Evolutionary conservation across 2,329 filamentous ascomycete genomes (phyloP).

Genomic region (Botrytis squamosa): DNA sequence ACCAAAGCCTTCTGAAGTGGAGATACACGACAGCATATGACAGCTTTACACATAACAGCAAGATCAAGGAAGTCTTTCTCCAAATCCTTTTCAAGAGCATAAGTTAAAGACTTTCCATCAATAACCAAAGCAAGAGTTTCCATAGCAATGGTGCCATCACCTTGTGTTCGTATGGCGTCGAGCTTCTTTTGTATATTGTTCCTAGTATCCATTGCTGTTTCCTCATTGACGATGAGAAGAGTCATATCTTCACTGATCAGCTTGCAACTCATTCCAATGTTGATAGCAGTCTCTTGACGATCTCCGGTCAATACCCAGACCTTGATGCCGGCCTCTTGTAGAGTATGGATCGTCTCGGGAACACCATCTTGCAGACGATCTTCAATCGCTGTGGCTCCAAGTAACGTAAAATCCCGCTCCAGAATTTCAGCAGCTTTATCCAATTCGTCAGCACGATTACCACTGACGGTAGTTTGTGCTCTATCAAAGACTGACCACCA

Average conservation of each 20-base stretch:
- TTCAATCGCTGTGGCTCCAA: slow-evolving; percentile 96
- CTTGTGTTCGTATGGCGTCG: slow-evolving; percentile 83
- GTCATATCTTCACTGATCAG: slow-evolving; percentile 99
- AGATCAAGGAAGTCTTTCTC: slow-evolving; percentile 93
- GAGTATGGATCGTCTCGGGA: slow-evolving; percentile 94
- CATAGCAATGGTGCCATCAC: slow-evolving; percentile 71
- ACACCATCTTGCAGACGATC: slow-evolving; percentile 96
- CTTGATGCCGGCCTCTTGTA: slow-evolving; percentile 96
- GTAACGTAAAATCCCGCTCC: slow-evolving; percentile 84
- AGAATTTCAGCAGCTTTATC: slow-evolving; percentile 97
- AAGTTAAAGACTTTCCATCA: slow-evolving; percentile 93
- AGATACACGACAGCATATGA: slow-evolving; percentile 96
- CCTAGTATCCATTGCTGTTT: slow-evolving; percentile 71
- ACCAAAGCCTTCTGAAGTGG: slow-evolving; percentile 96
- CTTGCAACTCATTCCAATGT: slow-evolving; percentile 99
- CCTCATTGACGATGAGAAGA: slow-evolving; percentile 92
- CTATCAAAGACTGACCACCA: slow-evolving; percentile 87
- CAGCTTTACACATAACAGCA: slow-evolving; percentile 95
- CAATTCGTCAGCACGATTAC: slow-evolving; percentile 88
- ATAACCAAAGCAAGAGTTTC: slow-evolving; percentile 91
- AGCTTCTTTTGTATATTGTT: slow-evolving; percentile 93
- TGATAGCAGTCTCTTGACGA: slow-evolving; percentile 97
- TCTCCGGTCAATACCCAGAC: slow-evolving; percentile 98
- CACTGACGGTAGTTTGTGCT: slow-evolving; percentile 84
- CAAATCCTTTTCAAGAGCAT: slow-evolving; percentile 86